These are phyloP conservation scores for Calycina herbarum DNA, from an alignment of 2,329 filamentous ascomycete genomes.

Conservation along the genomic window DNA sequence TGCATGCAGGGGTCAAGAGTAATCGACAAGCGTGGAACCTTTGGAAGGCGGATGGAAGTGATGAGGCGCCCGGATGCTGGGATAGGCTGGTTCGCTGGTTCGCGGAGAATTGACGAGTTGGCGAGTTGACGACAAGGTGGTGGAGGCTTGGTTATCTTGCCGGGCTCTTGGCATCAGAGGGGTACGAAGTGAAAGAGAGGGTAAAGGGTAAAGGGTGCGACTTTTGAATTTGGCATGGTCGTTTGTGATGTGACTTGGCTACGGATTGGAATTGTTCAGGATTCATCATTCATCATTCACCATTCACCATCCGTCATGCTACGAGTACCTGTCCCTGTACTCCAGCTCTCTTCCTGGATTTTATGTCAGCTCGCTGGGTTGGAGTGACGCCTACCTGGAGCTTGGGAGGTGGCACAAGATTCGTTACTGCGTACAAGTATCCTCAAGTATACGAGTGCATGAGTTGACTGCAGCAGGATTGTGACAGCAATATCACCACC, in stretches of 20 bases:
- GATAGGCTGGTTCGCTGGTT: neutral
- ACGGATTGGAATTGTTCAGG: neutral
- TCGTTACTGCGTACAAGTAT: neutral
- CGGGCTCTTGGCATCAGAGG: neutral
- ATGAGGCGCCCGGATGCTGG: neutral
- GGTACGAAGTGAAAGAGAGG: neutral
- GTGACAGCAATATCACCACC: neutral
- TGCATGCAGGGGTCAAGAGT: neutral
- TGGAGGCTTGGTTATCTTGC: too few relatives aligned
- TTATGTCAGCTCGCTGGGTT: neutral
- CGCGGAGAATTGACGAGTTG: neutral
- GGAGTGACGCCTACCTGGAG: neutral
- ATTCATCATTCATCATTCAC: neutral
- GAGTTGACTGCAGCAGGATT: too few relatives aligned
- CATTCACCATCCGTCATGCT: neutral
- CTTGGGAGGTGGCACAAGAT: neutral
- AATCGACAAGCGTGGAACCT: neutral
- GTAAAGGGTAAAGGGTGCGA: too few relatives aligned
- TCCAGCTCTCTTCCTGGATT: neutral
- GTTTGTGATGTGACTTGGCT: neutral
- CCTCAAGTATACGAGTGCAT: neutral
- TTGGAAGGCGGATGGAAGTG: conserved; percentile 2
- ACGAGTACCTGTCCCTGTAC: too few relatives aligned
- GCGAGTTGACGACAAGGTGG: neutral
- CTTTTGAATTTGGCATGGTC: too few relatives aligned